phyloP scores from a whole-genome alignment of 2,329 filamentous ascomycete species.

The Cercospora janseana region DNA sequence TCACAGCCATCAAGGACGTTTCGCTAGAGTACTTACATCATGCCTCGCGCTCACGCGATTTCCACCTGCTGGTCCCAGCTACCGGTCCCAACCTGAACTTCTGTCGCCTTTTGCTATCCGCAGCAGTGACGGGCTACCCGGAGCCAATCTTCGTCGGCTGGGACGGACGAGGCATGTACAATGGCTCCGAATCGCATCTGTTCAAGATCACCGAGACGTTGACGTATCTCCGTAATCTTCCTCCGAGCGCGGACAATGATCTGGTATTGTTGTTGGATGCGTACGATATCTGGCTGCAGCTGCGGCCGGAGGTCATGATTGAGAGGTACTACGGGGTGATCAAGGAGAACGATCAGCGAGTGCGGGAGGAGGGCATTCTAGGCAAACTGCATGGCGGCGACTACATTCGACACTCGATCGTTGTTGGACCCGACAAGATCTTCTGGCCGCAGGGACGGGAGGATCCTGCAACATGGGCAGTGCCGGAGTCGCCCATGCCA shows the following conservation, averaged over 20 bases:
- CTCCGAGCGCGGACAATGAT: slow-evolving; percentile 43
- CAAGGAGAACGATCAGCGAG: slow-evolving; percentile 52
- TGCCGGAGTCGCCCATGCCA: slow-evolving; percentile 30
- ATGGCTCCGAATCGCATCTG: slow-evolving; percentile 37
- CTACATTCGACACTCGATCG: slow-evolving; percentile 29
- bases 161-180: slow-evolving; percentile 29
- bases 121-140: slow-evolving; percentile 31
- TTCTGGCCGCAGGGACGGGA: slow-evolving; percentile 32
- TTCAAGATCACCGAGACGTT: slow-evolving; percentile 34
- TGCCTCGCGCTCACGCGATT: slow-evolving; percentile 15
- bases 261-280: slow-evolving; percentile 64
- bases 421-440: slow-evolving; percentile 36
- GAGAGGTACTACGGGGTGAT: slow-evolving; percentile 59
- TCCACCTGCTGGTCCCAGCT: slow-evolving; percentile 26
- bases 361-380: slow-evolving; percentile 24
- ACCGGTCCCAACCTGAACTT: slow-evolving; percentile 24
- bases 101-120: slow-evolving; percentile 25
- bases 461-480: slow-evolving; percentile 33
- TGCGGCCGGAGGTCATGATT: slow-evolving; percentile 62
- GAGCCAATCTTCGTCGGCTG: slow-evolving; percentile 31
- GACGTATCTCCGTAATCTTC: slow-evolving; percentile 30
- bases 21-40: slow-evolving; percentile 18
- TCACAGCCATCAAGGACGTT: slow-evolving; percentile 19
- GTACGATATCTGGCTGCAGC: slow-evolving; percentile 64
- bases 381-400: slow-evolving; percentile 18